Evolutionary conservation across 1,284 basidiomycete species (phyloP), one percentile per base, ranked within the genome.

Genomic region (Clitocybe nebularis): DNA sequence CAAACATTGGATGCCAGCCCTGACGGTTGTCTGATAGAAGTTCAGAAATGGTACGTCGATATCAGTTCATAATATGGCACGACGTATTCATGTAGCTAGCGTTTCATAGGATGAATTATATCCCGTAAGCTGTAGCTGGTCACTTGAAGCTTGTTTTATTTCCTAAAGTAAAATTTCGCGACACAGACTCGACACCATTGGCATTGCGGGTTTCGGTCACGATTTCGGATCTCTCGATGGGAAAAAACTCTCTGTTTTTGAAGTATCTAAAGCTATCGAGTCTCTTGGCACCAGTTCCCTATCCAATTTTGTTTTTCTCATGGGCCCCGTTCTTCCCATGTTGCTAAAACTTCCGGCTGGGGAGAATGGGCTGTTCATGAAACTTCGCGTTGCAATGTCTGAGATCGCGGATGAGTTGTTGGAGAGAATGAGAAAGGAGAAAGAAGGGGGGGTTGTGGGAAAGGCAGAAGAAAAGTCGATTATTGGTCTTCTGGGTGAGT

Each of bases 201-300:
- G 81, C 1, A 76, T 81, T 36, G 75, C 76, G 0, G 69, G 71
- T 0, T 72, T 83, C 50, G 71, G 72, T 0, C 75, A 81, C 53
- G 68, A 80, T 49, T 81, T 82, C 50, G 68, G 68, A 3, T 62
- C 75, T 0, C 60, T 82, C 14, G 66, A 74, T 4, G 77, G 75
- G 6, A 64, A 74, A 50, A 50, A 56, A 2, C 63, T 71, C 1
- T 46, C 64, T 2, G 69, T 80, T 3, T 64, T 69, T 0, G 67
- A 71, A 3, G 61, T 69, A 0, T 76, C 81, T 42, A 69, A 77
- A 9, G 53, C 65, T 1, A 59, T 77, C 45, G 57, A 59, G 21
- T 39, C 29, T 47, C 37, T 59, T 44, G 46, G 62, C 45, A 33
- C 52, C 38, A 42, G 47, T 14, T 3, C 65, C 29, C 35, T 60